Conservation (phyloP, 768 basidiomycete genomes). For the Leccinum sublutescens region DNA sequence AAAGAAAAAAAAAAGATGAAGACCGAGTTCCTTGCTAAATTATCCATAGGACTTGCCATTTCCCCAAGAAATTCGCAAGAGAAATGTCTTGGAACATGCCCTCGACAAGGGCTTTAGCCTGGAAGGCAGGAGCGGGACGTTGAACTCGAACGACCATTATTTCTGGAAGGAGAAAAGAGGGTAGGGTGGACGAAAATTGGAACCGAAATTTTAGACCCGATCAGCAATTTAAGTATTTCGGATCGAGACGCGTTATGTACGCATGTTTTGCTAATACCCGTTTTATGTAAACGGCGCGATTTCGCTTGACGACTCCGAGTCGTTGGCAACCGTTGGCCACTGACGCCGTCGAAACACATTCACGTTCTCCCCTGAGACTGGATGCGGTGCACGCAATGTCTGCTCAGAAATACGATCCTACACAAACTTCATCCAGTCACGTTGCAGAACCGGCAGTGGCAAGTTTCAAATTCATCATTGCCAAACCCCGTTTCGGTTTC, state of each 20-base stretch:
- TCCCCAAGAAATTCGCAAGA: constrained; percentile 68
- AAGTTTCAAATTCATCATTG: neutral
- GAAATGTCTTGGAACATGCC: constrained; percentile 77
- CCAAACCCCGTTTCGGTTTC: neutral
- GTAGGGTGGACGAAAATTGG: neutral
- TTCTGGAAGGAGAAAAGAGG: neutral
- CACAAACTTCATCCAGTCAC: neutral
- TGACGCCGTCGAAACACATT: too few relatives aligned
- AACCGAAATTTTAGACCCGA: neutral
- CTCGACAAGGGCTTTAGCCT: constrained; percentile 68
- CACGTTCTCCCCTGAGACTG: too few relatives aligned
- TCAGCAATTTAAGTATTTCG: constrained; percentile 15
- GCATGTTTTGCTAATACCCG: constrained; percentile 19
- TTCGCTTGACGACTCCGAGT: too few relatives aligned
- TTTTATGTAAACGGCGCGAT: neutral
- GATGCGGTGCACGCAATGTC: too few relatives aligned
- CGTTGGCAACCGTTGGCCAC: too few relatives aligned
- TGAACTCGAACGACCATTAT: constrained; percentile 60
- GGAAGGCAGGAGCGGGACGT: constrained; percentile 83
- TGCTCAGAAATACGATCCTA: neutral
- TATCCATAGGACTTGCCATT: constrained; percentile 57
- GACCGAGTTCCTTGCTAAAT: constrained; percentile 1
- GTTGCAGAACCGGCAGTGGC: neutral
- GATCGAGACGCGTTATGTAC: constrained; percentile 30
- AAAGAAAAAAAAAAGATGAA: neutral